phyloP scores from a whole-genome alignment of 139 green algal genomes.

The Eudorina sp. region DNA sequence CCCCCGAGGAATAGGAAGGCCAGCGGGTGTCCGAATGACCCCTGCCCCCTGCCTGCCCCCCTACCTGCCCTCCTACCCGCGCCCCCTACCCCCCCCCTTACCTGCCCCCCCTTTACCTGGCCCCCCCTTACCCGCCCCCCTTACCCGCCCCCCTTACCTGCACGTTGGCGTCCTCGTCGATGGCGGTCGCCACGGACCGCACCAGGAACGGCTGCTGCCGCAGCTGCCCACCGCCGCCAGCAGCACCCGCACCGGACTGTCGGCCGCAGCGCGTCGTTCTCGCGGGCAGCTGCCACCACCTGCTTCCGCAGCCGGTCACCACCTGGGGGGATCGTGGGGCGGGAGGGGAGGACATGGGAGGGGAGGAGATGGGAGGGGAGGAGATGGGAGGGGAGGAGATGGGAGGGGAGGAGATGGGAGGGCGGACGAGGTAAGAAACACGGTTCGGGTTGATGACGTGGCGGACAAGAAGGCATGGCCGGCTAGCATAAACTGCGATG shows the following conservation, averaged over 20 bases:
- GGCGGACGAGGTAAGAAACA: too few relatives aligned
- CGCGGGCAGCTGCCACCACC: conserved; percentile 51
- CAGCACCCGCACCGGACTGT: conserved; percentile 51
- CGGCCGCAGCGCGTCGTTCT: conserved; percentile 36
- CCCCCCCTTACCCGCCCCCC: neutral
- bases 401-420: neutral
- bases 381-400: neutral
- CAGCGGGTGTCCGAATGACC: too few relatives aligned
- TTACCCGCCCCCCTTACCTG: neutral
- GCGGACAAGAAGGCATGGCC: too few relatives aligned
- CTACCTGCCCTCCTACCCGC: neutral
- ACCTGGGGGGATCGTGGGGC: conserved; percentile 14
- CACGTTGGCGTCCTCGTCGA: conserved; percentile 54
- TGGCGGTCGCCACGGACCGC: conserved; percentile 13
- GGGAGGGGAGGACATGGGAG: neutral
- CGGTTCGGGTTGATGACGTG: too few relatives aligned
- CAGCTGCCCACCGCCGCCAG: conserved; percentile 40
- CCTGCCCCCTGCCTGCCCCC: too few relatives aligned
- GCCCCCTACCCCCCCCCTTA: neutral
- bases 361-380: neutral
- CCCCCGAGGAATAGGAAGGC: neutral
- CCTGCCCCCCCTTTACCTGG: neutral
- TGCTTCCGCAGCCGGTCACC: conserved; percentile 57
- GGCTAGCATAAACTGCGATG: too few relatives aligned
- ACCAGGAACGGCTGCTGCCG: conserved; percentile 40